These are phyloP conservation scores for Fusarium circinatum DNA, from an alignment of 2,329 filamentous ascomycete genomes.

Conservation along the genomic window DNA sequence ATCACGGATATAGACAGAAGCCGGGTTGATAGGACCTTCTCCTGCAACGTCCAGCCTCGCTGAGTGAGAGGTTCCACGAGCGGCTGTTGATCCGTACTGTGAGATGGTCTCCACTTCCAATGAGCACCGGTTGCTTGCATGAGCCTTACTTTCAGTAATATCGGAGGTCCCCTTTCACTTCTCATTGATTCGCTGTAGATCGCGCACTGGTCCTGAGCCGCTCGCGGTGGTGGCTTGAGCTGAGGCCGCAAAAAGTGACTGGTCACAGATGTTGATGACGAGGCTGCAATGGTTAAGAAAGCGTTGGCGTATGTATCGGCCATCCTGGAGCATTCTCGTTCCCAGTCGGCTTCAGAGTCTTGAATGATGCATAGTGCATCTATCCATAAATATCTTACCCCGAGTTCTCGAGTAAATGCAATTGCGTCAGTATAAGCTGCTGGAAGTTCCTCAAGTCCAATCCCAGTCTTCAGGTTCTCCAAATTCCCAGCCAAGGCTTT, in stretches of 20 bases:
- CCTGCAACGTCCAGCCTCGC: slow-evolving; percentile 35
- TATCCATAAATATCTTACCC: slow-evolving; percentile 30
- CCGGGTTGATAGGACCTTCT: slow-evolving; percentile 26
- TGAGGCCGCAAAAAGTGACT: slow-evolving; percentile 15
- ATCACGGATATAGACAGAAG: slow-evolving; percentile 24
- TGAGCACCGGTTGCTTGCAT: slow-evolving; percentile 28
- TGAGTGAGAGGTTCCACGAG: slow-evolving; percentile 20
- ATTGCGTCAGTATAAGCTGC: slow-evolving; percentile 20
- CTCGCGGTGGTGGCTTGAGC: background rate
- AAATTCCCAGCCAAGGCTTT: slow-evolving; percentile 9
- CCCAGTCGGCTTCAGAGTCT: slow-evolving; percentile 24
- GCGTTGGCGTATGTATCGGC: slow-evolving; percentile 27
- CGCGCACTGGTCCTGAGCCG: background rate
- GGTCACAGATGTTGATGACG: slow-evolving; percentile 22
- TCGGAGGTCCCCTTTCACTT: background rate
- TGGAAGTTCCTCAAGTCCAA: slow-evolving; percentile 13
- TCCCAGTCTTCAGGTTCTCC: slow-evolving; percentile 3
- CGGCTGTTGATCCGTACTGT: slow-evolving; percentile 3
- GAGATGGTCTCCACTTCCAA: slow-evolving; percentile 25
- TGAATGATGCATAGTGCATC: slow-evolving; percentile 37
- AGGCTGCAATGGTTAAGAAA: slow-evolving; percentile 29
- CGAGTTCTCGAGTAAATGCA: slow-evolving; percentile 3
- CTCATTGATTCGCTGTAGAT: background rate
- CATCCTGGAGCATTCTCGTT: slow-evolving; percentile 32
- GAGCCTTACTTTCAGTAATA: slow-evolving; percentile 16